These are phyloP conservation scores for Agapanthus africanus DNA, from an alignment of 106 monocot genomes.

Conservation along the genomic window DNA sequence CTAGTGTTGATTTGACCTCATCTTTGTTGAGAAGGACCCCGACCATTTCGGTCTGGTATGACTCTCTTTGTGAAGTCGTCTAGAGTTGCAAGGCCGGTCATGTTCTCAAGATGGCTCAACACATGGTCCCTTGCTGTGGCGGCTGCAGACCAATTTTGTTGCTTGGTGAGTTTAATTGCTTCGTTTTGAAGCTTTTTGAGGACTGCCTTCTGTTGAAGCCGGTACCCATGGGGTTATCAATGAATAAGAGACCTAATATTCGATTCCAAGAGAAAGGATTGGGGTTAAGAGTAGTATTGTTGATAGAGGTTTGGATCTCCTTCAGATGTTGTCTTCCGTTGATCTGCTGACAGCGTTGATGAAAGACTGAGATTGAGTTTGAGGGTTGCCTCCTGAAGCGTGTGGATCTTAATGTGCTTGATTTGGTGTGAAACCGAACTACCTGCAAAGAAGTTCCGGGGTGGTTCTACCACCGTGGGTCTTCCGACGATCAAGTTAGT, in stretches of 20 bases:
- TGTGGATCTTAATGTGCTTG: no score
- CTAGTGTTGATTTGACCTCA: constrained; percentile 42
- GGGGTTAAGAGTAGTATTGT: constrained; percentile 14
- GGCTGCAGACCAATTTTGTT: constrained; percentile 47
- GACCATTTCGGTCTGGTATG: constrained; percentile 32
- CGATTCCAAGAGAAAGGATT: constrained; percentile 90
- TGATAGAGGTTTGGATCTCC: no score
- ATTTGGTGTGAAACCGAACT: no score
- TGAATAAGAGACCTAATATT: constrained; percentile 70
- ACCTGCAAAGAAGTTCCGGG: no score
- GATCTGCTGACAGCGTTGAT: no score
- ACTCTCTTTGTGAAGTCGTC: constrained; percentile 41
- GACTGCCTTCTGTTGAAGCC: constrained; percentile 50
- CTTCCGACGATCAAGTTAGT: no score
- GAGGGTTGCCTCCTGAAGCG: no score
- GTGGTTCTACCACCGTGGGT: no score
- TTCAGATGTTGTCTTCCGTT: no score
- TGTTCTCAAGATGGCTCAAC: constrained; percentile 37
- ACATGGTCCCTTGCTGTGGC: constrained; percentile 33
- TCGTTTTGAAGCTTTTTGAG: constrained; percentile 46
- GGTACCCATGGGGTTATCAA: constrained; percentile 80
- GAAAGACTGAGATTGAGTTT: no score
- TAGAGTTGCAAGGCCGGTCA: constrained; percentile 66
- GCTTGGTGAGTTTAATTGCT: constrained; percentile 26
- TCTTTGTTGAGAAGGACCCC: constrained; percentile 29